A percentile compares a stretch with the other conserved stretches of the same genome.
These are phyloP conservation scores for Aspergillus heteromorphus DNA, from an alignment of 495 filamentous ascomycete species.

Conservation along the genomic window DNA sequence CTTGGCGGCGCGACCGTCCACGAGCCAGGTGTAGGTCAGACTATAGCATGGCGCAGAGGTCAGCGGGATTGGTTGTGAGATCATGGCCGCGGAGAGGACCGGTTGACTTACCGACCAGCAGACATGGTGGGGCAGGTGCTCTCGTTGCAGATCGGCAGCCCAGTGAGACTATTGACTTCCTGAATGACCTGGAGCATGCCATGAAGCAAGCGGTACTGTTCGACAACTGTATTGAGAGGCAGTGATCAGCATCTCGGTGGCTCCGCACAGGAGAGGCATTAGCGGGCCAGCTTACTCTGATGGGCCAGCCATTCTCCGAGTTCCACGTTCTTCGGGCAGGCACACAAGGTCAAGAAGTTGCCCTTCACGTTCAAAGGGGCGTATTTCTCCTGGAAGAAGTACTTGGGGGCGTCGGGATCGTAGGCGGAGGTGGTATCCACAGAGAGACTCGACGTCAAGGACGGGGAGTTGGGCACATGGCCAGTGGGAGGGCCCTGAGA, in stretches of 20 bases:
- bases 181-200: constrained; percentile 79
- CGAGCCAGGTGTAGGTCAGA: constrained; percentile 85
- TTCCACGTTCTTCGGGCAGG: constrained; percentile 82
- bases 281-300: constrained; percentile 58
- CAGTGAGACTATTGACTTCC: constrained; percentile 65
- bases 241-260: constrained; percentile 15
- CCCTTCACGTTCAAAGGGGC: constrained; percentile 86
- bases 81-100: not conserved
- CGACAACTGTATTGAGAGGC: constrained; percentile 57
- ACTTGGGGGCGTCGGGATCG: constrained; percentile 55
- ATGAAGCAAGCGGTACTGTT: constrained; percentile 82
- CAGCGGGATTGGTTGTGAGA: not conserved
- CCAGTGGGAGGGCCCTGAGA: constrained; percentile 40
- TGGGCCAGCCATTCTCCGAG: constrained; percentile 91
- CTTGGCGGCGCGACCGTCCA: constrained; percentile 50
- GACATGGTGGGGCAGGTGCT: constrained; percentile 85
- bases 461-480: constrained; percentile 55
- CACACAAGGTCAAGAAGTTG: constrained; percentile 92
- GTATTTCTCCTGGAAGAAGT: constrained; percentile 74
- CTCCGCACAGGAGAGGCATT: not conserved
- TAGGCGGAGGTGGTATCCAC: constrained; percentile 46
- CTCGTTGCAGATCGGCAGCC: constrained; percentile 72
- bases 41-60: constrained; percentile 33
- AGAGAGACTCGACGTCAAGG: constrained; percentile 45
- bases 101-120: constrained; percentile 69